phyloP scores from a whole-genome alignment of 805 yeast species.

The Wickerhamomyces ciferrii region DNA sequence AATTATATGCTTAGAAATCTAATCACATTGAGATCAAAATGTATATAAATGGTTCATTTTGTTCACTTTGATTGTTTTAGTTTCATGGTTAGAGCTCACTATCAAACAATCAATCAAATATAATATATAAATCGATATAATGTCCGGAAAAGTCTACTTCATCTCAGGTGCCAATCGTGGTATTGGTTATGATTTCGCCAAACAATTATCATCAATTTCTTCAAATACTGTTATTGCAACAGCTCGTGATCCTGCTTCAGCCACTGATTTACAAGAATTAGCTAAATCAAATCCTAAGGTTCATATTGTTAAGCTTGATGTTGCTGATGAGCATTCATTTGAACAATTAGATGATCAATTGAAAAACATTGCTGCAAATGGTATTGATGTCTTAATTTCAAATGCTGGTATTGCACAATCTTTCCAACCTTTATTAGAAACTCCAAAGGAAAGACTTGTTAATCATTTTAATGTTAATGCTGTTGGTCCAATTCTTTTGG shows the following conservation, averaged over 20 bases:
- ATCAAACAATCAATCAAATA: too few species aligned
- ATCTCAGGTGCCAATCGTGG: constrained; percentile 1
- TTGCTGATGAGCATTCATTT: constrained; percentile 8
- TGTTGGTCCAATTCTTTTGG: constrained; percentile 15
- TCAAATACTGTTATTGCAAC: too few species aligned
- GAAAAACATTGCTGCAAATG: not conserved
- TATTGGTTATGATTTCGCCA: not conserved
- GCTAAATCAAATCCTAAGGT: constrained; percentile 10
- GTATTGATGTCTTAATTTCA: constrained; percentile 19
- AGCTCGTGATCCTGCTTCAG: constrained; percentile 4
- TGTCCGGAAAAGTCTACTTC: not conserved
- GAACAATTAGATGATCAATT: constrained; percentile 1
- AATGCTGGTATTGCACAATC: constrained; percentile 15
- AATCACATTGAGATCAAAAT: too few species aligned
- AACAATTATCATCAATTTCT: not conserved
- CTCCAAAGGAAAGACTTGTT: not conserved
- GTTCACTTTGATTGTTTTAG: too few species aligned
- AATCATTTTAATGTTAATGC: constrained; percentile 14
- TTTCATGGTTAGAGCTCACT: too few species aligned
- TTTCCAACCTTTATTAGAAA: not conserved
- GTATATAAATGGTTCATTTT: too few species aligned
- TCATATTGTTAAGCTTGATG: constrained; percentile 16
- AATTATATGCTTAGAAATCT: too few species aligned
- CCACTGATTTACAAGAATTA: constrained; percentile 6
- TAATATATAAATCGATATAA: too few species aligned